Percentiles rank a stretch among this genome's conserved stretches.
Conservation (phyloP, 2,329 filamentous ascomycete species). For the Venturiaceae sp. region DNA sequence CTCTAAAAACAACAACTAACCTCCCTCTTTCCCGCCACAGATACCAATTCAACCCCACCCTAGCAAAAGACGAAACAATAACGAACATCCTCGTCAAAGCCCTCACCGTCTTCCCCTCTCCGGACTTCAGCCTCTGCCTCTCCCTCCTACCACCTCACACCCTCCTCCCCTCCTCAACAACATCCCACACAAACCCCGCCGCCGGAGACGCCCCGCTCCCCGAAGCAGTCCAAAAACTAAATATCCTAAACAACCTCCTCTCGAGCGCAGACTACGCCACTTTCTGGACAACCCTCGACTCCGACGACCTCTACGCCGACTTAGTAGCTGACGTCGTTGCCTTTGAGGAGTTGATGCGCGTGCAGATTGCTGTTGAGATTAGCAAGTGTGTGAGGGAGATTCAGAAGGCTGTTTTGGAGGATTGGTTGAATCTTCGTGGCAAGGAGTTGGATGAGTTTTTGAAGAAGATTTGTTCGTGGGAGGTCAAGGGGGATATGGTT, state of each 20-base stretch:
- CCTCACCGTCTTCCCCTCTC: slow-evolving; percentile 90
- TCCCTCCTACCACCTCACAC: slow-evolving; percentile 85
- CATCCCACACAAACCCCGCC: slow-evolving; percentile 33
- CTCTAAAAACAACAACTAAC: slow-evolving; percentile 8
- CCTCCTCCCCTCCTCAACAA: slow-evolving; percentile 49
- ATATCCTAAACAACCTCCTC: slow-evolving; percentile 74
- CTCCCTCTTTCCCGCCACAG: slow-evolving; percentile 37
- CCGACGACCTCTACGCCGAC: slow-evolving; percentile 91
- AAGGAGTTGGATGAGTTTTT: slow-evolving; percentile 40
- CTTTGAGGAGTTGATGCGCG: slow-evolving; percentile 88
- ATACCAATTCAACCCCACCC: slow-evolving; percentile 99
- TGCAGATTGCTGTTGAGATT: slow-evolving; percentile 80
- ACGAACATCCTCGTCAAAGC: slow-evolving; percentile 99
- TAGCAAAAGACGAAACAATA: slow-evolving; percentile 90
- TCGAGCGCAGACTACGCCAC: slow-evolving; percentile 80
- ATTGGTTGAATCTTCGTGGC: slow-evolving; percentile 38
- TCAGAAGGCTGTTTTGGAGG: slow-evolving; percentile 34
- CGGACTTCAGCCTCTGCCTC: slow-evolving; percentile 89
- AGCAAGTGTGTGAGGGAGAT: slow-evolving; percentile 79
- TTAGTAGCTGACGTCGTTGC: slow-evolving; percentile 87
- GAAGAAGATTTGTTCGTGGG: slow-evolving; percentile 63
- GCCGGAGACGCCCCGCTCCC: slow-evolving; percentile 60
- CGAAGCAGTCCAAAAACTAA: slow-evolving; percentile 85
- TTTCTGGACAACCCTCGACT: slow-evolving; percentile 91
- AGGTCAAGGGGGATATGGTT: slow-evolving; percentile 57